phyloP scores from a whole-genome alignment of 805 yeast genomes.

The Candida taoyuanica region DNA sequence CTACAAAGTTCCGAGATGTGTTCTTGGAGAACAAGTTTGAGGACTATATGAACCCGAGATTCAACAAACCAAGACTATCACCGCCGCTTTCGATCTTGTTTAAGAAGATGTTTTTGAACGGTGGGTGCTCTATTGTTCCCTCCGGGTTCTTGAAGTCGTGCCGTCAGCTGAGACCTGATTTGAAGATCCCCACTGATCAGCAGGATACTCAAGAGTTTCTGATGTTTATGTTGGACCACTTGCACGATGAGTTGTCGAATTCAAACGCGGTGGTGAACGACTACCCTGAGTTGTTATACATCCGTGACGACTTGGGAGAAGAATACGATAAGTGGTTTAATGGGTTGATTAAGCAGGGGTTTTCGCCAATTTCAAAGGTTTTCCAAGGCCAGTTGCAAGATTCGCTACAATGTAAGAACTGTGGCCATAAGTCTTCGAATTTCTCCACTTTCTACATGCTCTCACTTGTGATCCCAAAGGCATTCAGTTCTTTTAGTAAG shows the following conservation, averaged over 20 bases:
- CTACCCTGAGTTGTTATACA: slow-evolving; percentile 34
- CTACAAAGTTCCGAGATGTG: slow-evolving; percentile 43
- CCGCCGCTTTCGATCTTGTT: slow-evolving; percentile 52
- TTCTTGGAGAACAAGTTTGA: slow-evolving; percentile 44
- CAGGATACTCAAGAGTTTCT: slow-evolving; percentile 81
- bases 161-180: slow-evolving; percentile 55
- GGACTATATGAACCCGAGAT: slow-evolving; percentile 34
- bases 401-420: slow-evolving; percentile 55
- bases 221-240: slow-evolving; percentile 56
- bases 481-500: slow-evolving; percentile 25
- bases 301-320: slow-evolving; percentile 34
- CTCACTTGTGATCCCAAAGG: slow-evolving; percentile 55
- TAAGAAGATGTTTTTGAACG: slow-evolving; percentile 52
- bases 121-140: slow-evolving; percentile 61
- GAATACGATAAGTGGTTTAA: slow-evolving; percentile 64
- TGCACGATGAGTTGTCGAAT: slow-evolving; percentile 60
- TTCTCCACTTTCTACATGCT: slow-evolving; percentile 59
- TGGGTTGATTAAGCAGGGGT: slow-evolving; percentile 50
- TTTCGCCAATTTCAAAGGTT: slow-evolving; percentile 59
- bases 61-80: slow-evolving; percentile 32
- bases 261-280: slow-evolving; percentile 34
- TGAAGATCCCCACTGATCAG: slow-evolving; percentile 67
- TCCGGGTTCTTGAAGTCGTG: slow-evolving; percentile 53
- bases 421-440: slow-evolving; percentile 56
- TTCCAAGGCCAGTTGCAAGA: slow-evolving; percentile 75